phyloP scores from a whole-genome alignment of 768 basidiomycete species.

The Amanita polypyramis region DNA sequence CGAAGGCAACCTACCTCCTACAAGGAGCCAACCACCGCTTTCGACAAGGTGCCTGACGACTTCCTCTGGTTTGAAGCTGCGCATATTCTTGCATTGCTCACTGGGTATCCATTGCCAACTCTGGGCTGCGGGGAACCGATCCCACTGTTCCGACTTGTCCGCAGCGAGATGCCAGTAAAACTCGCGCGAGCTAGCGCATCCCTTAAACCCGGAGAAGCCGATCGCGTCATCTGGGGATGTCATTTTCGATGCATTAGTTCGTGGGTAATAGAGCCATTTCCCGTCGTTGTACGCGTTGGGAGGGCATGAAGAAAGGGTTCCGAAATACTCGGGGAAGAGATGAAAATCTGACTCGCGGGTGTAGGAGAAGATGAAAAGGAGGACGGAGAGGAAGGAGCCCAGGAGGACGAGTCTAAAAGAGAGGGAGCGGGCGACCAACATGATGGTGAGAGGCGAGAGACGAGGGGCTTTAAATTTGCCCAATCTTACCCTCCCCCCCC shows the following conservation, averaged over 20 bases:
- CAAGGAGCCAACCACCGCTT: constrained; percentile 59
- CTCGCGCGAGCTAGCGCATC: constrained; percentile 55
- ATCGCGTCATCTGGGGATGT: constrained; percentile 30
- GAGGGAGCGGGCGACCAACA: constrained; percentile 11
- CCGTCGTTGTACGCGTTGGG: constrained; percentile 20
- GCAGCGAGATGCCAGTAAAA: constrained; percentile 53
- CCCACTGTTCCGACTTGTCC: constrained; percentile 35
- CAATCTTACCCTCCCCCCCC: no score
- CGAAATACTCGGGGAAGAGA: neutral
- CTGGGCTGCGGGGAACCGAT: constrained; percentile 41
- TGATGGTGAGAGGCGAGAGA: constrained; percentile 5
- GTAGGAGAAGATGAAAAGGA: constrained; percentile 18
- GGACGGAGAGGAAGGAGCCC: constrained; percentile 13
- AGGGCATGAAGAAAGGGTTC: constrained; percentile 14
- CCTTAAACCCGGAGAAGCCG: constrained; percentile 43
- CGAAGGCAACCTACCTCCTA: constrained; percentile 40
- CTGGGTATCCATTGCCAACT: constrained; percentile 47
- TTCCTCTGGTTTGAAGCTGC: constrained; percentile 27
- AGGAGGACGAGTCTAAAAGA: constrained; percentile 13
- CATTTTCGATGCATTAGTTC: constrained; percentile 14
- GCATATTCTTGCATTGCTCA: constrained; percentile 28
- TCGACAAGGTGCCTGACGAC: constrained; percentile 51
- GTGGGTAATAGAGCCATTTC: constrained; percentile 24
- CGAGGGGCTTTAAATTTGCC: neutral
- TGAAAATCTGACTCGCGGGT: constrained; percentile 7